A percentile compares a stretch with the other conserved stretches of the same genome.
phyloP scores from a whole-genome alignment of 164 flowering plant genomes.

The Liquidambar formosana region DNA sequence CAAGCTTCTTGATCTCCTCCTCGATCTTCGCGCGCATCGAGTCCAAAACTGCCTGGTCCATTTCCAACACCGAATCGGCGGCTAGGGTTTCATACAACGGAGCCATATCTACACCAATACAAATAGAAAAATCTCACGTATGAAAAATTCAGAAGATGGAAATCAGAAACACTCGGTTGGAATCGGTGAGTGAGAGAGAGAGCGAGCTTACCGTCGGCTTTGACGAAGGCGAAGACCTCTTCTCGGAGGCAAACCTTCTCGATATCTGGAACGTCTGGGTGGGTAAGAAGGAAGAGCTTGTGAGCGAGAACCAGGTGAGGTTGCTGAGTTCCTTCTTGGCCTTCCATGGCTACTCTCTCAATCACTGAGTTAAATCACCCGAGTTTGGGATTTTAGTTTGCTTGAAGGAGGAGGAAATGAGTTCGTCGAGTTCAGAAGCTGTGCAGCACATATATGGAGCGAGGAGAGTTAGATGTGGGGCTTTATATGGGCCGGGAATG shows the following conservation, averaged over 20 bases:
- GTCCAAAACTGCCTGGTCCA: slow-evolving; percentile 67
- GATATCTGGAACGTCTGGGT: slow-evolving; percentile 79
- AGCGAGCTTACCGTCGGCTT: slow-evolving; percentile 52
- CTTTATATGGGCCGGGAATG: too few relatives aligned
- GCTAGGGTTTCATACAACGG: slow-evolving; percentile 70
- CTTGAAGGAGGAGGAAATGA: slow-evolving; percentile 26
- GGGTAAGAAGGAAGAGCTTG: slow-evolving; percentile 78
- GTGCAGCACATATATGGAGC: too few relatives aligned
- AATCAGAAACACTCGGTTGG: too few relatives aligned
- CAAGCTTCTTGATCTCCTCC: slow-evolving; percentile 83
- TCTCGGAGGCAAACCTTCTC: slow-evolving; percentile 82
- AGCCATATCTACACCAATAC: slow-evolving; percentile 64
- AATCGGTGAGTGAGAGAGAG: neutral
- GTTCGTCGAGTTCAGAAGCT: neutral
- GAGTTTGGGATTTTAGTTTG: slow-evolving; percentile 11
- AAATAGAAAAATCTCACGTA: slow-evolving; percentile 2
- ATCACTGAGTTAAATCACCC: slow-evolving; percentile 11
- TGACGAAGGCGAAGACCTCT: slow-evolving; percentile 62
- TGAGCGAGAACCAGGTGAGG: slow-evolving; percentile 69
- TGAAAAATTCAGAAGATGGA: neutral
- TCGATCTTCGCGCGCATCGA: slow-evolving; percentile 72
- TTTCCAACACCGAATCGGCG: slow-evolving; percentile 49
- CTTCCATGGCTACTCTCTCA: slow-evolving; percentile 50
- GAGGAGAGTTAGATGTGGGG: too few relatives aligned
- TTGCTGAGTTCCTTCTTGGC: slow-evolving; percentile 69